A percentile compares a stretch with the other conserved stretches of the same genome.
These are phyloP conservation scores for Cercospora sp. DNA, from an alignment of 2,329 filamentous ascomycete genomes.

Conservation along the genomic window DNA sequence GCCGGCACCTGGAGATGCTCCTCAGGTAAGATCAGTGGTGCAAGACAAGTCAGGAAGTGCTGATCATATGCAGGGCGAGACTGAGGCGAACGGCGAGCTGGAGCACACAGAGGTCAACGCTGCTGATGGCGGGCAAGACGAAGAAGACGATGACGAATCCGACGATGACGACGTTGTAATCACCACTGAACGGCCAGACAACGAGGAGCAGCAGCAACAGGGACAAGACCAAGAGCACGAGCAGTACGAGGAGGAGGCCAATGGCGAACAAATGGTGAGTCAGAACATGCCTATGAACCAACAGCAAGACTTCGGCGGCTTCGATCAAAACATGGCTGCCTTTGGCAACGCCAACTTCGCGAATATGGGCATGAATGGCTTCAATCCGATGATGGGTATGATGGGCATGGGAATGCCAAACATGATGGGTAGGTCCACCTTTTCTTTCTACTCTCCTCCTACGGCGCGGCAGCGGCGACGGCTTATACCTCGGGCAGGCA, in stretches of 20 bases:
- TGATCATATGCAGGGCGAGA: conserved; percentile 1
- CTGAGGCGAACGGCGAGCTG: conserved; percentile 12
- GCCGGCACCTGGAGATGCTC: conserved; percentile 9
- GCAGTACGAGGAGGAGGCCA: conserved; percentile 20
- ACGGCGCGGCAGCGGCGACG: conserved; percentile 30
- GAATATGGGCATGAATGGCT: conserved; percentile 53
- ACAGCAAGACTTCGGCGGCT: conserved; percentile 28
- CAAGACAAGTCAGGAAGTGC: background rate
- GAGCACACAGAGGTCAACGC: conserved; percentile 1
- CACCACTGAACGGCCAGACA: conserved; percentile 35
- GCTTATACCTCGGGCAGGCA: conserved; percentile 53
- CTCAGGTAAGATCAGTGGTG: conserved; percentile 15
- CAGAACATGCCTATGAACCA: conserved; percentile 27
- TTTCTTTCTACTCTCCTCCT: conserved; percentile 12
- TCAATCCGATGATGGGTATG: conserved; percentile 67
- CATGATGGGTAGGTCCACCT: conserved; percentile 77
- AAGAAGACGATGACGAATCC: conserved; percentile 29
- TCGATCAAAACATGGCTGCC: conserved; percentile 29
- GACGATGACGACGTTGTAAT: conserved; percentile 36
- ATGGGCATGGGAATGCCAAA: conserved; percentile 51
- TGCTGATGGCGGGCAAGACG: conserved; percentile 26
- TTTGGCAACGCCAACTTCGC: conserved; percentile 28
- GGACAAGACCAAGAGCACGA: conserved; percentile 21
- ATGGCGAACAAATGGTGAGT: conserved; percentile 18
- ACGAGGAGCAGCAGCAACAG: conserved; percentile 22